Percentiles rank a stretch among this genome's conserved stretches.
Evolutionary conservation across 2,329 filamentous ascomycete genomes (phyloP).

Genomic region (Aspergillus cejpii): DNA sequence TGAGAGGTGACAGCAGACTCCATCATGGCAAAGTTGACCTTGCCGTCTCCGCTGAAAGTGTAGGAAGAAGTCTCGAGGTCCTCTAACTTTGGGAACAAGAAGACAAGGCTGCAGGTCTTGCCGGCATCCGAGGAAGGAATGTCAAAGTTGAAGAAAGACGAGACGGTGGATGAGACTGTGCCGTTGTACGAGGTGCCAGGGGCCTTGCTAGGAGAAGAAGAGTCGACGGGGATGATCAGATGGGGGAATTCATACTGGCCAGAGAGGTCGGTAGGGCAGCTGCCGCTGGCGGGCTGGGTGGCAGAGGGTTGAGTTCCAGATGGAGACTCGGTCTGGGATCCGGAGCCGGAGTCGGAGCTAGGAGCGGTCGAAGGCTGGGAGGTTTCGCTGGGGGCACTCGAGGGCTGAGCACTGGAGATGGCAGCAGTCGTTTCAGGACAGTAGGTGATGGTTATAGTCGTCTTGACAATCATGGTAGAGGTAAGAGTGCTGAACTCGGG

Average conservation of each 20-base stretch:
- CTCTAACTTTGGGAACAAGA: constrained; percentile 55
- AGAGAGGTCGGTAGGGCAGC: constrained; percentile 44
- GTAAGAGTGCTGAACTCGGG: constrained; percentile 7
- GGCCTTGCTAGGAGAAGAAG: constrained; percentile 46
- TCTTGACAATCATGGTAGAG: constrained; percentile 11
- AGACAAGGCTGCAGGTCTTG: constrained; percentile 58
- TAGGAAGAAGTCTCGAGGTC: constrained; percentile 56
- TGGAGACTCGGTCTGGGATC: not conserved
- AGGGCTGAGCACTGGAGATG: constrained; percentile 5
- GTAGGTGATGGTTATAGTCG: constrained; percentile 18
- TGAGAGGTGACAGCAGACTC: constrained; percentile 38
- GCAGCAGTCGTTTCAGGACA: constrained; percentile 13
- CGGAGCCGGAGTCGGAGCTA: not conserved
- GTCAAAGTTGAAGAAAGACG: constrained; percentile 64
- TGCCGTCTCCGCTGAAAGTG: constrained; percentile 50
- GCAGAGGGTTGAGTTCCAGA: constrained; percentile 12
- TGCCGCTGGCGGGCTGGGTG: constrained; percentile 13
- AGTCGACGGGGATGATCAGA: constrained; percentile 57
- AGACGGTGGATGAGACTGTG: constrained; percentile 47
- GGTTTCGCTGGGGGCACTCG: constrained; percentile 1
- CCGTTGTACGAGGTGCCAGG: constrained; percentile 53
- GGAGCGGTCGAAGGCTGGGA: constrained; percentile 2
- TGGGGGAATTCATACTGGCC: constrained; percentile 53
- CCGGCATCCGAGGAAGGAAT: constrained; percentile 50
- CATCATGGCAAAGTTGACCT: constrained; percentile 50